Percentiles rank a stretch among this genome's conserved stretches.
Conservation (phyloP, 2,329 filamentous ascomycete genomes). For the Penicillium palitans region DNA sequence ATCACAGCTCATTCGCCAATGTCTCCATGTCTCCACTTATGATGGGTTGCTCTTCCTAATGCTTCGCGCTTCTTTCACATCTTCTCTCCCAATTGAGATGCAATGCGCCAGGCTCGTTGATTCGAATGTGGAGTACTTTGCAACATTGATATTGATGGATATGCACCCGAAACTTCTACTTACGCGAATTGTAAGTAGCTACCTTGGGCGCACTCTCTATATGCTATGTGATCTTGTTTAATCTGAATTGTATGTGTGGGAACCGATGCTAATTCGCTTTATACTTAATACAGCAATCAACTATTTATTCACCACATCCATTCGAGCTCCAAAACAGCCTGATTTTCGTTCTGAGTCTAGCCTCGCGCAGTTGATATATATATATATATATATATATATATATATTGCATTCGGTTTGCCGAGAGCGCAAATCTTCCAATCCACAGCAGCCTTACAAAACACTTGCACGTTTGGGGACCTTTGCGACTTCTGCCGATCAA, state of each 20-base stretch:
- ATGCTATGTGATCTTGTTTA: neutral
- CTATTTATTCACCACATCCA: neutral
- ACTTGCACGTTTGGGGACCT: neutral
- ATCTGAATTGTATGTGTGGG: neutral
- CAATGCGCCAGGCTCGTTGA: constrained; percentile 9
- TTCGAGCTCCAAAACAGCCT: neutral
- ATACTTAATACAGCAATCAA: neutral
- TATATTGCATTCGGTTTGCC: neutral
- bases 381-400: neutral
- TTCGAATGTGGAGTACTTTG: constrained; percentile 1
- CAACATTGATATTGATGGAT: neutral
- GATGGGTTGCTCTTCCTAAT: constrained; percentile 2
- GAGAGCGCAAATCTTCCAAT: neutral
- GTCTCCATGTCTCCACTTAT: constrained; percentile 5
- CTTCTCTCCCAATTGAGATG: constrained; percentile 6
- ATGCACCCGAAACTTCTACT: neutral
- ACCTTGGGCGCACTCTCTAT: neutral
- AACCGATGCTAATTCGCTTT: neutral
- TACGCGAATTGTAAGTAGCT: neutral
- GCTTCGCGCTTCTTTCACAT: constrained; percentile 2
- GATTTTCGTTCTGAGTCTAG: neutral
- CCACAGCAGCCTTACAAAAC: neutral
- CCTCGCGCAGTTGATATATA: neutral
- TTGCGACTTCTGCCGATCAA: neutral
- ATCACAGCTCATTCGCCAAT: neutral